phyloP scores from a whole-genome alignment of 305 asterid species.

The Rubia tinctorum region DNA sequence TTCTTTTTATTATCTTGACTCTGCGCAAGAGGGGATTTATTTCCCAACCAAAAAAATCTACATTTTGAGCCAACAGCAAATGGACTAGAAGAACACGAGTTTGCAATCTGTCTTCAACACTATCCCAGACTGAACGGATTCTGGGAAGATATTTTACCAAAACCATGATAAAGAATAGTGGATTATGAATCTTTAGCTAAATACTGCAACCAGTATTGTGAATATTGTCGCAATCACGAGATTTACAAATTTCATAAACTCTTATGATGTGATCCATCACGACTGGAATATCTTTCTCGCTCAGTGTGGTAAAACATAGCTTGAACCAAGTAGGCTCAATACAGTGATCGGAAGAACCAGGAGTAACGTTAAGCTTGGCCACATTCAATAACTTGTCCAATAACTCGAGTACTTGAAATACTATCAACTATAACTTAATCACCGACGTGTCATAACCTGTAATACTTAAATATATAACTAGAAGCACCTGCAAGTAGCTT shows the following conservation, averaged over 20 bases:
- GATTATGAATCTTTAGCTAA: conserved; percentile 4
- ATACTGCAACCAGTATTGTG: conserved; percentile 7
- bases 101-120: not conserved
- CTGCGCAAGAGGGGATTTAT: no score
- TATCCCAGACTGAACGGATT: not conserved
- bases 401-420: conserved; percentile 28
- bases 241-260: conserved; percentile 37
- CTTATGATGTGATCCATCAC: conserved; percentile 40
- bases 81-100: not conserved
- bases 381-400: conserved; percentile 45
- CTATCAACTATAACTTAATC: no score
- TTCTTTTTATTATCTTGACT: no score
- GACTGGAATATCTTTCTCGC: conserved; percentile 36
- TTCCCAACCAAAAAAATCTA: not conserved
- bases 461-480: no score
- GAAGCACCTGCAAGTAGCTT: no score
- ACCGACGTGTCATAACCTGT: no score
- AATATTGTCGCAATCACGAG: conserved; percentile 24
- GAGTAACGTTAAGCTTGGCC: conserved; percentile 45
- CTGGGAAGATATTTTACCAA: not conserved
- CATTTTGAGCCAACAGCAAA: not conserved
- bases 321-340: conserved; percentile 64
- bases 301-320: conserved; percentile 38
- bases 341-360: conserved; percentile 57
- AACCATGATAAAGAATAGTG: not conserved